Evolutionary conservation across 2,329 filamentous ascomycete species (phyloP).

Genomic region (Elsinoe arachidis): DNA sequence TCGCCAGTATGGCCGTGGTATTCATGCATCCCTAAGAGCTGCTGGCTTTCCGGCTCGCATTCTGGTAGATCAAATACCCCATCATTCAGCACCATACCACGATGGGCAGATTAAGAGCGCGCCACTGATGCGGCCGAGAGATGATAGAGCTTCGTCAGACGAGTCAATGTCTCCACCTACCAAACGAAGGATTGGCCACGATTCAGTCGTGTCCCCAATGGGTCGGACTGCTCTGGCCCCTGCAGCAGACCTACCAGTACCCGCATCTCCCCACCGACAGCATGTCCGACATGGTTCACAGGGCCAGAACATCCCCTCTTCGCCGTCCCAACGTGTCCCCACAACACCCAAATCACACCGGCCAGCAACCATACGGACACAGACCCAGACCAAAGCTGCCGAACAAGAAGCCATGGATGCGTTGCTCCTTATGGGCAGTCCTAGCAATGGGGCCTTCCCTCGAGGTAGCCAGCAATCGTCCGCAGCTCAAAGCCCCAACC

Average conservation of each 20-base stretch:
- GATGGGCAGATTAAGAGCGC: slow-evolving; percentile 11
- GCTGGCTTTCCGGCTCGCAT: slow-evolving; percentile 18
- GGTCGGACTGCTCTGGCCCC: slow-evolving; percentile 17
- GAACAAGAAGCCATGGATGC: slow-evolving; percentile 78
- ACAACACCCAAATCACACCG: slow-evolving; percentile 20
- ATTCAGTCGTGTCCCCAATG: slow-evolving; percentile 12
- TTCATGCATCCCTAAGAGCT: slow-evolving; percentile 11
- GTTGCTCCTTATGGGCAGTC: slow-evolving; percentile 63
- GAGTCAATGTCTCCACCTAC: slow-evolving; percentile 22
- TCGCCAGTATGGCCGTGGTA: slow-evolving; percentile 5
- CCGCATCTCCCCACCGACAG: slow-evolving; percentile 12
- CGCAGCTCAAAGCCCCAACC: slow-evolving; percentile 4
- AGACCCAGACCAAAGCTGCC: slow-evolving; percentile 56
- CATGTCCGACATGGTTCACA: slow-evolving; percentile 10
- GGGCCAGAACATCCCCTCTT: slow-evolving; percentile 9
- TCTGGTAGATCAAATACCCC: slow-evolving; percentile 21
- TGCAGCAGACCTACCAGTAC: slow-evolving; percentile 20
- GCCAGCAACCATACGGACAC: slow-evolving; percentile 53
- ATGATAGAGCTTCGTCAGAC: slow-evolving; percentile 2
- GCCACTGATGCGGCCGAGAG: neutral
- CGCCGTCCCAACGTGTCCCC: slow-evolving; percentile 7
- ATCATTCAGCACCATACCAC: slow-evolving; percentile 21
- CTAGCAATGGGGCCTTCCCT: slow-evolving; percentile 11
- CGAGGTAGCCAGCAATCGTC: slow-evolving; percentile 8
- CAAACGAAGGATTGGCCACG: slow-evolving; percentile 27